Base-by-base conservation (phyloP, 371 early-diverging fungal species). In the Mucor mucedo region DNA sequence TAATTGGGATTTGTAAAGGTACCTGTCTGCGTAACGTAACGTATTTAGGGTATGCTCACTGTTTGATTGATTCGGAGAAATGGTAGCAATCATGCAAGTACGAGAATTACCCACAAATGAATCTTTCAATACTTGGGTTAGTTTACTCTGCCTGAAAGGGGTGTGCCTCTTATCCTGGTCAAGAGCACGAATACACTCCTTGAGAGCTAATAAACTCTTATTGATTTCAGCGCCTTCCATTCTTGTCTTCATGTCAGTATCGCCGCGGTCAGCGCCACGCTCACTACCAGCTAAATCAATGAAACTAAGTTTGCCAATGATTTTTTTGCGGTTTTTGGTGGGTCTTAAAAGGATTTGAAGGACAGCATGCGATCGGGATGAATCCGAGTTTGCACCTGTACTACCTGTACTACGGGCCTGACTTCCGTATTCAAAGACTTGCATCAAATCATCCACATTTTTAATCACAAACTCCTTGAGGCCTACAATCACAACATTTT, bases 221-320 rank as follows among this genome's bases (percentile, higher is more conserved):
- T 99, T 99, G 81, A 99, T 99, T 77, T 98, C 98, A 3, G 98
- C 93, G 9, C 98, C 99, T 77, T 99, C 99, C 94, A 95, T 95
- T 65, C 93, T 75, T 8, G 97, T 97, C 74, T 94, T 90, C 47
- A 87, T 80, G 79, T 96, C 92, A 0, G 94, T 82, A 38, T 95
- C 95, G 21, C 97, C 98, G 53, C 98, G 91, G 75, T 99, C 99
- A 5, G 97, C 95, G 32, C 99, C 89, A 55, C 97, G 85, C 63
- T 97, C 97, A 61, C 92, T 92, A 39, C 97, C 97, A 5, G 97
- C 97, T 49, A 97, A 66, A 69, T 97, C 97, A 59, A 95, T 93
- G 63, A 97, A 85, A 38, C 89, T 91, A 29, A 96, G 78, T 38
- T 91, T 91, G 1, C 91, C 91, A 9, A 77, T 61, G 13, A 83